Conservation (phyloP, 805 yeast species). For the Wickerhamiella kurtzmanii region DNA sequence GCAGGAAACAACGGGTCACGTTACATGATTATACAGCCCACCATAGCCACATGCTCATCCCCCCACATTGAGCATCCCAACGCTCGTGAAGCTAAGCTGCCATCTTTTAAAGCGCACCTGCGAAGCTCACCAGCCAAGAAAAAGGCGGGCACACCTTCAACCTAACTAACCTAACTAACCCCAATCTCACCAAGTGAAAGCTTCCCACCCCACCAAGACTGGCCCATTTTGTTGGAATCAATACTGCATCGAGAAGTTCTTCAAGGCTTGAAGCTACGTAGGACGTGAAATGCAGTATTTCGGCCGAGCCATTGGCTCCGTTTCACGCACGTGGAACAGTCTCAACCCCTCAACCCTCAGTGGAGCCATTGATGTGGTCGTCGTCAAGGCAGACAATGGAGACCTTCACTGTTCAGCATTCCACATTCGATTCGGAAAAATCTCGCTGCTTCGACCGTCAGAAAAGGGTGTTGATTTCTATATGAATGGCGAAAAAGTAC, state of each 20-base stretch:
- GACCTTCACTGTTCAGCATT: constrained; percentile 84
- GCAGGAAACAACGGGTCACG: background rate
- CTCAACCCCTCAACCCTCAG: constrained; percentile 91
- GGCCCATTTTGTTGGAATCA: too few species aligned
- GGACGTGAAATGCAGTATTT: constrained; percentile 88
- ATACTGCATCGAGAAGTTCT: too few species aligned
- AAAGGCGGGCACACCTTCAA: background rate
- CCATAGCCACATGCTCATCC: background rate
- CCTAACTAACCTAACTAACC: background rate
- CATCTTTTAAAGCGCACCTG: too few species aligned
- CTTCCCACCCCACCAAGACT: background rate
- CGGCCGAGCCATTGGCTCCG: constrained; percentile 87
- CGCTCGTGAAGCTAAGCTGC: too few species aligned
- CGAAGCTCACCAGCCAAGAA: too few species aligned
- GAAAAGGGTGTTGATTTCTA: constrained; percentile 85
- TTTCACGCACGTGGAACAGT: constrained; percentile 93
- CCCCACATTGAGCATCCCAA: background rate
- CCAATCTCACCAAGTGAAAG: background rate
- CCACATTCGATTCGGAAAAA: constrained; percentile 91
- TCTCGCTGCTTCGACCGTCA: constrained; percentile 82
- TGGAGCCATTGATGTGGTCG: constrained; percentile 95
- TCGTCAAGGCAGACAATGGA: constrained; percentile 76
- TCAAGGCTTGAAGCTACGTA: background rate
- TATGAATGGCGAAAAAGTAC: constrained; percentile 69
- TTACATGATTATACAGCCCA: background rate